A percentile compares a stretch with the other conserved stretches of the same genome.
These are phyloP conservation scores for Phytopythium aichiense DNA, from an alignment of 352 stramenopile genomes.

Conservation along the genomic window DNA sequence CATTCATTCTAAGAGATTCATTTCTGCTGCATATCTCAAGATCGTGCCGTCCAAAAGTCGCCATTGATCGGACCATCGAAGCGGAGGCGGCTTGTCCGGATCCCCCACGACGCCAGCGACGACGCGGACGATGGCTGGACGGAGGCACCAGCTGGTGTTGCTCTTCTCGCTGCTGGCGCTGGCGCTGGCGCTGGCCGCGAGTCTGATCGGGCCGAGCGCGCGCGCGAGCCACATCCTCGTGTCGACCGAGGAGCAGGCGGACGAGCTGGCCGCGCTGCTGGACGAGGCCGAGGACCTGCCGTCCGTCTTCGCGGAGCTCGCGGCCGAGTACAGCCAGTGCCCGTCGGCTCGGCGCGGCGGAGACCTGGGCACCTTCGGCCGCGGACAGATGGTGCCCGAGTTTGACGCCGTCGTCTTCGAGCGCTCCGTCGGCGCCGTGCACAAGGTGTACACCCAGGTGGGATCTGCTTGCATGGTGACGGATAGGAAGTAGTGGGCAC, in stretches of 20 bases:
- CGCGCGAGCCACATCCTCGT: conserved; percentile 79
- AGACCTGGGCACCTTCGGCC: conserved; percentile 60
- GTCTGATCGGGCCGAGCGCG: conserved; percentile 26
- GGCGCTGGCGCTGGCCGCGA: conserved; percentile 22
- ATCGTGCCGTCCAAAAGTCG: too few species aligned
- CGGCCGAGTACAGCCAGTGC: conserved; percentile 67
- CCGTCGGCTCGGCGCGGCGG: conserved; percentile 58
- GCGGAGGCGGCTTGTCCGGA: too few species aligned
- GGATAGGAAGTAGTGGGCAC: too few species aligned
- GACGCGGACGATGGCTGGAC: background rate
- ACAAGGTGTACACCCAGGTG: conserved; percentile 75
- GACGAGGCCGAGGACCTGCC: conserved; percentile 39
- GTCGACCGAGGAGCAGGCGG: conserved; percentile 47
- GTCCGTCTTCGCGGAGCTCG: conserved; percentile 45
- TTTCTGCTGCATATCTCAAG: too few species aligned
- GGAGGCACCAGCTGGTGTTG: background rate
- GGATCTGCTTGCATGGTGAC: background rate
- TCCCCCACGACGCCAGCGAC: too few species aligned
- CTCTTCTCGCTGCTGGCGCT: conserved; percentile 10
- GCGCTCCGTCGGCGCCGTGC: conserved; percentile 46
- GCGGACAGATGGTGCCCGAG: conserved; percentile 69
- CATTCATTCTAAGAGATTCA: too few species aligned
- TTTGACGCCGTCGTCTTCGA: conserved; percentile 83
- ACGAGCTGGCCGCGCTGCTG: conserved; percentile 48
- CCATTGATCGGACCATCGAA: too few species aligned